These are phyloP conservation scores for Pleochaeta shiraiana DNA, from an alignment of 2,329 filamentous ascomycete species.

Conservation along the genomic window DNA sequence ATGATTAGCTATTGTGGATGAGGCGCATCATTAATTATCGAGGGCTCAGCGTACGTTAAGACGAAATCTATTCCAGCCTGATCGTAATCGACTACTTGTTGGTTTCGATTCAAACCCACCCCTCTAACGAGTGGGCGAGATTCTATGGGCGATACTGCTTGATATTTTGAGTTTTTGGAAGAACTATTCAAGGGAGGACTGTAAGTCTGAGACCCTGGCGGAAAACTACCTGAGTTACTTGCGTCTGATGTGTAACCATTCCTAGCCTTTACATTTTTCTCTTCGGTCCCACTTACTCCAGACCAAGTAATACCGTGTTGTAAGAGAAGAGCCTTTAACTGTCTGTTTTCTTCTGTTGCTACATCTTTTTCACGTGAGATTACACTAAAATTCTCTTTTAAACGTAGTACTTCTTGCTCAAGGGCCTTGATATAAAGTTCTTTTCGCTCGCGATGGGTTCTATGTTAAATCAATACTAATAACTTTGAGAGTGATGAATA, in stretches of 20 bases:
- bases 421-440: slow-evolving; percentile 89
- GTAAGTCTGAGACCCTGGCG: slow-evolving; percentile 20
- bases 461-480: slow-evolving; percentile 20
- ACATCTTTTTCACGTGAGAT: slow-evolving; percentile 55
- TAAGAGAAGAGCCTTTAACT: slow-evolving; percentile 36
- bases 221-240: slow-evolving; percentile 42
- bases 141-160: slow-evolving; percentile 1
- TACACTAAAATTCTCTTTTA: slow-evolving; percentile 67
- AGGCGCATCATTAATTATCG: slow-evolving; percentile 44
- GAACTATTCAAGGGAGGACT: slow-evolving; percentile 14
- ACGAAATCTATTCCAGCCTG: slow-evolving; percentile 79
- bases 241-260: slow-evolving; percentile 28
- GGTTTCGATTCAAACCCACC: slow-evolving; percentile 13
- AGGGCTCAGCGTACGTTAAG: slow-evolving; percentile 54
- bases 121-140: slow-evolving; percentile 9
- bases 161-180: slow-evolving; percentile 7
- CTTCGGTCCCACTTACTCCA: slow-evolving; percentile 16
- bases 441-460: slow-evolving; percentile 91
- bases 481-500: neutral
- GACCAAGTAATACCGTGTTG: slow-evolving; percentile 28
- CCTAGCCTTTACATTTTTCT: slow-evolving; percentile 23
- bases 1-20: slow-evolving; percentile 30
- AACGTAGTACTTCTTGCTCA: slow-evolving; percentile 71
- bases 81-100: slow-evolving; percentile 42
- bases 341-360: slow-evolving; percentile 56